Evolutionary conservation across 2,329 filamentous ascomycete genomes (phyloP).

Genomic region (Alternaria triticina): DNA sequence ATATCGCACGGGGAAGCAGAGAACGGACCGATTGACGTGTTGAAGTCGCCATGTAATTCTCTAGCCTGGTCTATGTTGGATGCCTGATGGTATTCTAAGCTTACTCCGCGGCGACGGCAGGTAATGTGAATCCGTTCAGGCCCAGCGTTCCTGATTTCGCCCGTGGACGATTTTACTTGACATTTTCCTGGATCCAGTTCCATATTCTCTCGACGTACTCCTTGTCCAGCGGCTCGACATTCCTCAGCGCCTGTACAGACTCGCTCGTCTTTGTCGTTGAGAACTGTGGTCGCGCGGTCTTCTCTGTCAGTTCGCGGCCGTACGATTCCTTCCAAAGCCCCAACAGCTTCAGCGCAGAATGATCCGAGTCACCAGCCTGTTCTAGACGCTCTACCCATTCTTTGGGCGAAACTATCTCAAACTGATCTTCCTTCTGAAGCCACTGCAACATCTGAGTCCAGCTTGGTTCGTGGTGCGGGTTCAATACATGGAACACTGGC

Average conservation of each 20-base stretch:
- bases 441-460: slow-evolving; percentile 58
- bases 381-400: slow-evolving; percentile 55
- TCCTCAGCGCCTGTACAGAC: slow-evolving; percentile 43
- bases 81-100: neutral
- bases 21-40: neutral
- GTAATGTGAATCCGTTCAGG: neutral
- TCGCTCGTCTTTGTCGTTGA: slow-evolving; percentile 43
- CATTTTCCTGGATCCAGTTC: slow-evolving; percentile 43
- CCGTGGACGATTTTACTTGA: slow-evolving; percentile 13
- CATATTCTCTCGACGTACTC: slow-evolving; percentile 54
- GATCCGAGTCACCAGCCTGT: slow-evolving; percentile 35
- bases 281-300: slow-evolving; percentile 34
- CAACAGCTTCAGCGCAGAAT: slow-evolving; percentile 57
- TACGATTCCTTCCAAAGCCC: slow-evolving; percentile 59
- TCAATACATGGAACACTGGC: slow-evolving; percentile 58
- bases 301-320: slow-evolving; percentile 15
- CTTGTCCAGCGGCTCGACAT: slow-evolving; percentile 52
- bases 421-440: slow-evolving; percentile 47
- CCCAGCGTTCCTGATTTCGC: neutral
- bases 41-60: neutral
- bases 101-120: neutral
- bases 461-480: slow-evolving; percentile 51
- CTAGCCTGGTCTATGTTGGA: neutral
- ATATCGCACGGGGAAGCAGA: neutral
- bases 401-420: slow-evolving; percentile 51